These are phyloP conservation scores for Podospora didyma DNA, from an alignment of 495 filamentous ascomycete species.

Conservation along the genomic window DNA sequence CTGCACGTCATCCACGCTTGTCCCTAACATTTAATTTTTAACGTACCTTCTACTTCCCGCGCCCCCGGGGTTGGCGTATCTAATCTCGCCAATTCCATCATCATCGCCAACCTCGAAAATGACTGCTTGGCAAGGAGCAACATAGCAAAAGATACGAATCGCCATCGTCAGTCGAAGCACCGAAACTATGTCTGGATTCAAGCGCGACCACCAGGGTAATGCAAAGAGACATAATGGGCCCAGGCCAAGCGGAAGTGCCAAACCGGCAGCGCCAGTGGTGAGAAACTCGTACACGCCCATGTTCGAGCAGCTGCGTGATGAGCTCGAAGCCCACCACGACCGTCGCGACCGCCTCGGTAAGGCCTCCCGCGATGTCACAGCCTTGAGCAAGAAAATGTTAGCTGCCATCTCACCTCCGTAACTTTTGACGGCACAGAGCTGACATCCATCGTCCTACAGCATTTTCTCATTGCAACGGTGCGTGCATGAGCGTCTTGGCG, in stretches of 20 bases:
- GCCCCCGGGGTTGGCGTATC: conserved; percentile 10
- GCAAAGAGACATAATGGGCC: conserved; percentile 32
- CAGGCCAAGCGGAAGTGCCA: conserved; percentile 25
- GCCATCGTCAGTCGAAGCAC: neutral
- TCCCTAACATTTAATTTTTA: neutral
- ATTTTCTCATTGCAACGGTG: conserved; percentile 94
- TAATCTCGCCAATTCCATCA: neutral
- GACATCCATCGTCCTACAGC: conserved; percentile 39
- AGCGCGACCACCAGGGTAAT: conserved; percentile 59
- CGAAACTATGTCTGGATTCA: conserved; percentile 42
- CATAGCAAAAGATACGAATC: conserved; percentile 2
- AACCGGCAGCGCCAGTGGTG: neutral
- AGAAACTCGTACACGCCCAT: conserved; percentile 62
- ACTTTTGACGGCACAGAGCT: neutral
- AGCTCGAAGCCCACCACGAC: conserved; percentile 93
- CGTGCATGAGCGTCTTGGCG: neutral
- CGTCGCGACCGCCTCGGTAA: conserved; percentile 87
- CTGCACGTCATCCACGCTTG: no score
- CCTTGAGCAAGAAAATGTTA: conserved; percentile 95
- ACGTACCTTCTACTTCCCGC: conserved; percentile 2
- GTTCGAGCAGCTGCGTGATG: conserved; percentile 79
- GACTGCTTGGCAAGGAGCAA: conserved; percentile 1
- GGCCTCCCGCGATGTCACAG: conserved; percentile 84
- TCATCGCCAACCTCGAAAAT: neutral
- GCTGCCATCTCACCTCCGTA: conserved; percentile 9